Evolutionary conservation across 2,329 filamentous ascomycete species (phyloP), one percentile per base, ranked within the genome.

Genomic region (Calycina marina): DNA sequence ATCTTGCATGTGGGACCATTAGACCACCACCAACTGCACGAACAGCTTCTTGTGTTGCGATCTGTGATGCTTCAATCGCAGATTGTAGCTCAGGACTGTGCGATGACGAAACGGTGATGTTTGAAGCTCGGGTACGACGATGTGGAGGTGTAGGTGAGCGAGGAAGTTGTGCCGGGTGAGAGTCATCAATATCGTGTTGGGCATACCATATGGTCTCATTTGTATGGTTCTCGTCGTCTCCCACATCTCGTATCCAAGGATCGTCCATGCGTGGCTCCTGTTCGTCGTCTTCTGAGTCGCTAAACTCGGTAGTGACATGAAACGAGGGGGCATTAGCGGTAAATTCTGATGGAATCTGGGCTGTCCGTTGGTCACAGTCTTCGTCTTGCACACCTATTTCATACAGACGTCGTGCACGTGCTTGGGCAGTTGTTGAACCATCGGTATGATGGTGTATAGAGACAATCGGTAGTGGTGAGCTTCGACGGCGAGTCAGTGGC

Each of bases 1-100:
- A 94, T 16, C 72, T 71, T 2, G 84, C 83, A 53, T 84, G 73
- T 0, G 83, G 83, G 18, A 65, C 64, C 55, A 86, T 65, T 4
- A 82, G 58, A 25, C 69, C 67, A 16, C 68, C 67, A 4, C 68
- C 68, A 2, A 69, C 67, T 2, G 67, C 67, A 35, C 61, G 59
- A 10, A 68, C 60, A 1, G 68, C 64, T 47, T 72, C 69, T 39
- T 72, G 68, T 1, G 66, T 68, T 10, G 66, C 65, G 17, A 60
- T 55, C 43, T 67, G 62, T 24, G 37, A 43, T 26, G 51, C 44
- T 33, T 52, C 48, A 2, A 40, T 44, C 4, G 47, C 45, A 35
- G 47, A 47, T 6, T 48, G 41, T 12, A 52, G 37, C n/a, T n/a
- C n/a, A n/a, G n/a, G n/a, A n/a, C n/a, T n/a, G n/a, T n/a, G n/a